Evolutionary conservation across 306 rosid genomes (phyloP), one percentile per base, ranked within the genome.

Genomic region (Pterocarpus macrocarpus): DNA sequence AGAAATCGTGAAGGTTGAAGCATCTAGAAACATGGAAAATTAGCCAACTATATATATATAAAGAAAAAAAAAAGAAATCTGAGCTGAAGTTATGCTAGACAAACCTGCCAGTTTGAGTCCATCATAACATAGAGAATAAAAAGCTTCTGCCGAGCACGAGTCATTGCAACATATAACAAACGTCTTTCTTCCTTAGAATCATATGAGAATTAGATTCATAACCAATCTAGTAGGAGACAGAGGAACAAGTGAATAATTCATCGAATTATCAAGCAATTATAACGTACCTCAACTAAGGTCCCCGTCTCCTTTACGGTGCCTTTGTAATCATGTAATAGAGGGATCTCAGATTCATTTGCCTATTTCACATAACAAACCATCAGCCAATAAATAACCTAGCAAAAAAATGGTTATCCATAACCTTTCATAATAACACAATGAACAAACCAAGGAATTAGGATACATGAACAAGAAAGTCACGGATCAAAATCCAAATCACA

Each of bases 311-410:
- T 89, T 56, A 89, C 76, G 70, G 34, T 77, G 35, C 94, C 91
- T 71, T 85, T 85, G 82, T 74, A 91, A 76, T 95, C 97, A 74
- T 95, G 92, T 81, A 93, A 79, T 64, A 95, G 86, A 38, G 99
- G 99, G 76, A 95, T 93, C 87, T 95, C 99, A 69, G 88, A 90
- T 49, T 95, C 99, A 82, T 95, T 93, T 80, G 88, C 99, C 99
- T 94, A 80, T 53, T 73, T 76, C 11, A 66, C 61, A 69, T 52
- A 74, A 33, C 55, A 38, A 72, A 83, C 39, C 17, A 83, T 85
- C 61, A 89, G 61, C 63, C 61, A 77, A 68, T 61, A 75, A 36
- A 55, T 3, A 15, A 64, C 62, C 41, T 22, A 59, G 10, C 63
- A 35, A 81, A 74, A 76, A 66, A 64, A 28, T 70, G 17, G 10